These are phyloP conservation scores for Aspergillus fijiensis DNA, from an alignment of 2,329 filamentous ascomycete genomes.

Conservation along the genomic window DNA sequence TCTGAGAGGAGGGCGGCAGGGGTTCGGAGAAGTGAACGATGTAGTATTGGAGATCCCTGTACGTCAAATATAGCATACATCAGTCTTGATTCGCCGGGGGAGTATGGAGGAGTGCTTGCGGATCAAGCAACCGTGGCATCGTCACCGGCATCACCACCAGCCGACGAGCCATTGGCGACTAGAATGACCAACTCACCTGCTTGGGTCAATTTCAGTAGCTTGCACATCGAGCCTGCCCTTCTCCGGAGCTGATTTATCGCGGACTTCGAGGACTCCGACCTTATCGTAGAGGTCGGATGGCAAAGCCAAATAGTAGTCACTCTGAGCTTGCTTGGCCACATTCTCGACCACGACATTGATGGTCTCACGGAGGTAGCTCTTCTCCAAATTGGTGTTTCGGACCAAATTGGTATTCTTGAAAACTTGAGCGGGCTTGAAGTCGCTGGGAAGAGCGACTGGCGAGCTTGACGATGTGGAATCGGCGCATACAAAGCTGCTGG, in stretches of 20 bases:
- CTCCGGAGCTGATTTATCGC: constrained; percentile 79
- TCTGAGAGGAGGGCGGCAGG: constrained; percentile 72
- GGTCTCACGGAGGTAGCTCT: constrained; percentile 83
- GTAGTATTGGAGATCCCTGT: constrained; percentile 76
- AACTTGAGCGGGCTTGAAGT: constrained; percentile 80
- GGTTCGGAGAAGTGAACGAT: constrained; percentile 74
- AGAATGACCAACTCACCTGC: constrained; percentile 56
- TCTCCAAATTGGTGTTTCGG: constrained; percentile 86
- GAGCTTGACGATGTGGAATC: constrained; percentile 29
- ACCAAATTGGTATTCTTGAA: constrained; percentile 94
- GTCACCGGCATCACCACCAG: constrained; percentile 12
- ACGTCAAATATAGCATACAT: constrained; percentile 17
- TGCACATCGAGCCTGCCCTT: constrained; percentile 68
- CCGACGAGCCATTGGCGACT: constrained; percentile 39
- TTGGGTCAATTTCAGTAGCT: constrained; percentile 60
- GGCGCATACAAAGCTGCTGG: constrained; percentile 35
- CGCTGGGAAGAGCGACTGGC: constrained; percentile 38
- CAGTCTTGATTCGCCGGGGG: neutral
- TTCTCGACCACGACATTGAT: constrained; percentile 97
- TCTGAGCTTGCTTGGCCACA: constrained; percentile 71
- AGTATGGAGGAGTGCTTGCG: neutral
- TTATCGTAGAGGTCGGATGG: constrained; percentile 70
- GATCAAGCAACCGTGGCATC: constrained; percentile 16
- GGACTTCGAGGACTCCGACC: constrained; percentile 84
- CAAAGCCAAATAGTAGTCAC: constrained; percentile 90